A percentile compares a stretch with the other conserved stretches of the same genome.
These are phyloP conservation scores for Mycosphaerella sp. DNA, from an alignment of 2,329 filamentous ascomycete species.

Conservation along the genomic window DNA sequence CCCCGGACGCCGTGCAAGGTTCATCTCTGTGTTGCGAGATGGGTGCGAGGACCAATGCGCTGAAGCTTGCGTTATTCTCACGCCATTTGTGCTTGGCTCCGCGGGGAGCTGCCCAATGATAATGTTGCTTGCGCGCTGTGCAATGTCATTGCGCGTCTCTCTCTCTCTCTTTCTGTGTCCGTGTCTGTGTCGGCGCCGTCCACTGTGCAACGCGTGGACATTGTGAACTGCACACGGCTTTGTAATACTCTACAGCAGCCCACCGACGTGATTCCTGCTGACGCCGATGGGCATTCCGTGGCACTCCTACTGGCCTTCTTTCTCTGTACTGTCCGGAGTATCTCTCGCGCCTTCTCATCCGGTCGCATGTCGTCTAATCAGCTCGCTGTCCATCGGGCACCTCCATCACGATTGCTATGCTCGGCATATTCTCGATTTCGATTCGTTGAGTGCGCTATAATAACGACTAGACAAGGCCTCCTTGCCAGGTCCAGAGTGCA, in stretches of 20 bases:
- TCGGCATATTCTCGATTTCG: conserved; percentile 4
- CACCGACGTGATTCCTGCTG: too few species aligned
- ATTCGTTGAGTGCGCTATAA: conserved; percentile 5
- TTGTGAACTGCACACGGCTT: too few species aligned
- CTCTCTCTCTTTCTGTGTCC: too few species aligned
- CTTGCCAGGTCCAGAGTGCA: neutral
- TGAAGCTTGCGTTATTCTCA: conserved; percentile 17
- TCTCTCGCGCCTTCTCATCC: too few species aligned
- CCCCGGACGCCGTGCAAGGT: neutral
- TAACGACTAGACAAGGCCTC: conserved; percentile 2
- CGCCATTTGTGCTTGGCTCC: conserved; percentile 12
- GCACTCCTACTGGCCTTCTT: neutral
- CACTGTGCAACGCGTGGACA: too few species aligned
- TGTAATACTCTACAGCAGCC: too few species aligned
- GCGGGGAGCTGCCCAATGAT: conserved; percentile 1
- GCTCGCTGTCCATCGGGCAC: too few species aligned
- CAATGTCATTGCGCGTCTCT: neutral
- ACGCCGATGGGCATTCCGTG: neutral
- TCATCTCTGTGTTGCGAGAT: neutral
- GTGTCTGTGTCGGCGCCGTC: too few species aligned
- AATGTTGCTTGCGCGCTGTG: neutral
- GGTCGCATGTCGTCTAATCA: too few species aligned
- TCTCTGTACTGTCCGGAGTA: too few species aligned
- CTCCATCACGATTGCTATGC: neutral
- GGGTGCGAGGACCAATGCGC: neutral